Evolutionary conservation across 2,329 filamentous ascomycete genomes (phyloP), one percentile per base, ranked within the genome.

Genomic region (Penicillium sclerotiorum): DNA sequence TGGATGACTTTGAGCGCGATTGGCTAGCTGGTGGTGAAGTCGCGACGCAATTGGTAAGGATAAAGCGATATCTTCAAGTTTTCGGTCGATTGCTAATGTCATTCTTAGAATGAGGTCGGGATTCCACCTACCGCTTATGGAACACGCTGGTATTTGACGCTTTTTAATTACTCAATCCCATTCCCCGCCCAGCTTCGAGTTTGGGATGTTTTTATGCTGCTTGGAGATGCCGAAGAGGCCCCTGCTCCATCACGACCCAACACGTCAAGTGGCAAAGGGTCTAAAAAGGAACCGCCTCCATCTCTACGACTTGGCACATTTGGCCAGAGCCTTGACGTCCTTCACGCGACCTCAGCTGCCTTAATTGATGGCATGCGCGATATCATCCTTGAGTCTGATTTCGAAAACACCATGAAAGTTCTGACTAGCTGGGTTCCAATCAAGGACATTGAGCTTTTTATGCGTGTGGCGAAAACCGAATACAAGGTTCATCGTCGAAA

Each of bases 401-500:
- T 97, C 70, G 94, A 99, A 70, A 95, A 95, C 64, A 89, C 89
- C 39, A 99, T 99, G 94, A 97, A 96, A 75, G 88, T 92, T 7
- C 78, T 99, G 55, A 97, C 94, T 23, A 91, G 88, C 49, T 96
- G 90, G 85, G 87, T 97, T 37, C 91, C 93, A 17, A 87, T 99
- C 68, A 90, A 90, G 72, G 93, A 99, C 63, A 90, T 96, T 66
- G 91, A 97, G 68, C 73, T 95, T 50, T 80, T 99, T 63, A 95
- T 99, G 90, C 87, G 86, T 62, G 90, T 96, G 50, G 86, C 90
- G 21, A 87, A 87, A 65, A 85, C 89, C 12, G 93, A 97, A 74
- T 96, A 89, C 83, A 95, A 89, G 75, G 74, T 83, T 63, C 76
- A 82, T 59, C 65, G 68, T 74, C 80, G 77, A 76, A 82, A 75